Conservation (phyloP, 495 filamentous ascomycete species). For the Neurospora cerealis region DNA sequence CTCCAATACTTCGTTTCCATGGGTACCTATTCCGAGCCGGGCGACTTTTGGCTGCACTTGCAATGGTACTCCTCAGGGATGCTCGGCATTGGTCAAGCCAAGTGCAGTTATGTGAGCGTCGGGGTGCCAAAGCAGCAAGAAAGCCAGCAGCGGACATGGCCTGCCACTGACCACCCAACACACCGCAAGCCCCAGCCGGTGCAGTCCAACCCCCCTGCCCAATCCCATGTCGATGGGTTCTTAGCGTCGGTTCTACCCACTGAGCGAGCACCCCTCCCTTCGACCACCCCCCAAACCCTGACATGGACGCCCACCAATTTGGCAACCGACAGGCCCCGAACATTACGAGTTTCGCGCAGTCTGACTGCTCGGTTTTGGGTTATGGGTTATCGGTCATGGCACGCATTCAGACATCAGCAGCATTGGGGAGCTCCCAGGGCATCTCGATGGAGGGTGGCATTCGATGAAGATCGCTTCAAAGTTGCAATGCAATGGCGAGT, state of each 20-base stretch:
- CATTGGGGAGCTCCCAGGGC: background rate
- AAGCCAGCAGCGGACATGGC: background rate
- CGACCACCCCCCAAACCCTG: background rate
- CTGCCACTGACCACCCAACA: background rate
- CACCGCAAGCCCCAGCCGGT: background rate
- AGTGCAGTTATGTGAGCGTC: background rate
- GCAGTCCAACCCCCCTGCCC: background rate
- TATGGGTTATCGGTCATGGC: background rate
- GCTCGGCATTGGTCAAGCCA: background rate
- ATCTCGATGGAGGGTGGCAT: background rate
- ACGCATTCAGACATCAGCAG: background rate
- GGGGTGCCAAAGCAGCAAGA: background rate
- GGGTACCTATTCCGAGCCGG: background rate
- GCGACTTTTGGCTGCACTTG: background rate
- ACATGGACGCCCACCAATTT: background rate
- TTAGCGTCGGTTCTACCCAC: background rate
- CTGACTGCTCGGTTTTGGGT: background rate
- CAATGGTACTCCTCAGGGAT: background rate
- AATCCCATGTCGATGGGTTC: background rate
- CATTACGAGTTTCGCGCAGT: background rate
- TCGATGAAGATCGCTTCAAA: background rate
- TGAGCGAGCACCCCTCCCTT: background rate
- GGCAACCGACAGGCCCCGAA: background rate
- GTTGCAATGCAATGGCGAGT: background rate
- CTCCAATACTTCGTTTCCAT: background rate